phyloP scores from a whole-genome alignment of 2,329 filamentous ascomycete species.

The Cryoendolithus antarcticus region DNA sequence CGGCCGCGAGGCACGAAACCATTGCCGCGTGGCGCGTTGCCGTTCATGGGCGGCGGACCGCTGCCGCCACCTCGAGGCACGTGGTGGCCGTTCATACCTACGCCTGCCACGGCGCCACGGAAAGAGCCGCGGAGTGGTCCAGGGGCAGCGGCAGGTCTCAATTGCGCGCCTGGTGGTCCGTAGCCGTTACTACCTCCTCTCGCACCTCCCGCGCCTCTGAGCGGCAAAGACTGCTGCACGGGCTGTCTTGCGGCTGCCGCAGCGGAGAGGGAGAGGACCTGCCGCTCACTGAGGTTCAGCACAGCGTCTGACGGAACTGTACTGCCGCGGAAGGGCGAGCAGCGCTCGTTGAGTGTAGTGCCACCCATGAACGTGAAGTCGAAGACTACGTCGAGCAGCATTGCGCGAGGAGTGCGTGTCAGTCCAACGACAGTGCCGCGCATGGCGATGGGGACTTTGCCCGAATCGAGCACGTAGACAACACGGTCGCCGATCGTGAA shows the following conservation, averaged over 20 bases:
- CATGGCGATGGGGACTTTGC: constrained; percentile 86
- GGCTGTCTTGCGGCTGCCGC: constrained; percentile 20
- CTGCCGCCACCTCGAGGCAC: constrained; percentile 25
- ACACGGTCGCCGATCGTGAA: constrained; percentile 83
- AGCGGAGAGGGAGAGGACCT: constrained; percentile 54
- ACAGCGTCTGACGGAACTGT: constrained; percentile 82
- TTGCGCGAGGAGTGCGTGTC: constrained; percentile 70
- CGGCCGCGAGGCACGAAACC: constrained; percentile 13
- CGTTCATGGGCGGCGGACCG: constrained; percentile 15
- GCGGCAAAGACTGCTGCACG: constrained; percentile 13
- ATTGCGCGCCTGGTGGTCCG: constrained; percentile 49
- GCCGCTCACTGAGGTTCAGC: constrained; percentile 71
- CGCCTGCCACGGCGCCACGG: constrained; percentile 42
- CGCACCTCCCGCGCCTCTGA: constrained; percentile 21
- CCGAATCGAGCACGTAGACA: constrained; percentile 83
- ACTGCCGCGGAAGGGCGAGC: constrained; percentile 85
- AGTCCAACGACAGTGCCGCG: constrained; percentile 91
- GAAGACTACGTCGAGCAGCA: constrained; percentile 83
- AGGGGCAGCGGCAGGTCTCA: constrained; percentile 43
- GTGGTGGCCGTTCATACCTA: constrained; percentile 21
- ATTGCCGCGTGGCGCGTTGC: constrained; percentile 7
- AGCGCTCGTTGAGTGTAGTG: constrained; percentile 78
- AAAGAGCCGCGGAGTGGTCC: constrained; percentile 47
- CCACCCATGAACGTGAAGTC: constrained; percentile 96
- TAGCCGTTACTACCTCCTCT: constrained; percentile 41